Base-by-base conservation (phyloP, 257 asterid genomes). In the Fraxinus pennsylvanica region DNA sequence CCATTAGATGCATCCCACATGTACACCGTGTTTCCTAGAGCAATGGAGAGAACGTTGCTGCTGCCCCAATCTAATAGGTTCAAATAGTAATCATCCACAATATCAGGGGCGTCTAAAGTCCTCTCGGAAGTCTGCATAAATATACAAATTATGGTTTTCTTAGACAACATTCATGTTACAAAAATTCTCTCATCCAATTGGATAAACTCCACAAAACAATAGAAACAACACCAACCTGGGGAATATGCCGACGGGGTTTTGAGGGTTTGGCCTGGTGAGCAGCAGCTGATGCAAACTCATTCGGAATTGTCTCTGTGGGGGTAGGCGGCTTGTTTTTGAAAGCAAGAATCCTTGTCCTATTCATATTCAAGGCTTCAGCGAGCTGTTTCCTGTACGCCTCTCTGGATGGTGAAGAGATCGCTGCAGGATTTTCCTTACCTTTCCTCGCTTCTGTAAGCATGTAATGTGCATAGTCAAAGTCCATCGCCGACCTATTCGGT, bases 401-500 rank as follows among this genome's bases (percentile, higher is more conserved):
- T 33, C 91, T 86, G 74, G 98, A 83, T 9, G 98, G 97, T 72
- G 99, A 88, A 77, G 96, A 84, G 77, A 45, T 78, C 17, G 66
- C 76, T 27, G 91, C 81, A 15, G 99, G 96, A 54, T 90, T 93
- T 84, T 91, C 96, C 98, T 94, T 94, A 87, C 94, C 99, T 89
- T 90, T 92, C 83, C 82, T 85, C 66, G 90, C 90, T 83, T 86
- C 96, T 6, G 99, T 92, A 17, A 95, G 90, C 99, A 95, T 95
- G 89, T 83, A 89, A 81, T 89, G 97, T 1, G 98, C 99, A 45
- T 85, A 95, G 74, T 91, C 97, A 5, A 92, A 87, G 78, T 94
- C 99, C 90, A 96, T 96, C 0, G 98, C 99, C 1, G 99, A 96
- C 80, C 98, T 88, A 76, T 96, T 96, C 13, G 99, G 99, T 70